Percentiles rank a stretch among this genome's conserved stretches.
Conservation (phyloP, 148 eudicot genomes). For the Cornus controversa region DNA sequence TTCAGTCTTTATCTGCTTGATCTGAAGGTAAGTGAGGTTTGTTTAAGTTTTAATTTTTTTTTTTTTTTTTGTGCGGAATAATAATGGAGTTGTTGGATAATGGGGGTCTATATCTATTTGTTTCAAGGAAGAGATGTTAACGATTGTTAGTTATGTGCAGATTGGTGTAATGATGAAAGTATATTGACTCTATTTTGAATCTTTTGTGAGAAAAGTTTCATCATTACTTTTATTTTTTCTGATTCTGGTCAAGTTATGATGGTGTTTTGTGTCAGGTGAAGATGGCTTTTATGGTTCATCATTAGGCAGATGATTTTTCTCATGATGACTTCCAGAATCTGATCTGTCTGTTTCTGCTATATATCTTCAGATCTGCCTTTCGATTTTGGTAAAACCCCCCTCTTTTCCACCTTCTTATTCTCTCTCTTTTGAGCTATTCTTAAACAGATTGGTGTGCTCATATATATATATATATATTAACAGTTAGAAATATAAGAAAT, state of each 20-base stretch:
- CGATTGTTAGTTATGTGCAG: conserved; percentile 22
- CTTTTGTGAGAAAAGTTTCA: conserved; percentile 18
- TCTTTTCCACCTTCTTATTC: not conserved
- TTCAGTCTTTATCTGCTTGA: not conserved
- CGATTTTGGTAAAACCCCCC: not conserved
- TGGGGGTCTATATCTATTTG: not conserved
- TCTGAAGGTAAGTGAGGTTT: conserved; percentile 13
- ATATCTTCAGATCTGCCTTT: conserved; percentile 12
- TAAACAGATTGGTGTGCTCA: not conserved
- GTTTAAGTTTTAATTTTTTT: not conserved
- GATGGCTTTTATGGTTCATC: conserved; percentile 10
- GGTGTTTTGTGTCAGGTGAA: conserved; percentile 4
- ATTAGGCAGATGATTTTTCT: no score
- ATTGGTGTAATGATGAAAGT: conserved; percentile 64
- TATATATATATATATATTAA: not conserved
- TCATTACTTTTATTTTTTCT: conserved; percentile 10
- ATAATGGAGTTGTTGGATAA: not conserved
- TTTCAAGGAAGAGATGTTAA: not conserved
- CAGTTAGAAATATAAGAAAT: no score
- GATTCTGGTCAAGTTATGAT: not conserved
- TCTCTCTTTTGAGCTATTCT: not conserved
- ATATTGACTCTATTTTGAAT: conserved; percentile 21
- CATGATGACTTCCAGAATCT: conserved; percentile 5
- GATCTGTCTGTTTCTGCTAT: conserved; percentile 1
- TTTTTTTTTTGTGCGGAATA: not conserved